Evolutionary conservation across 2,329 filamentous ascomycete species (phyloP).

Genomic region (Fusarium sp.): DNA sequence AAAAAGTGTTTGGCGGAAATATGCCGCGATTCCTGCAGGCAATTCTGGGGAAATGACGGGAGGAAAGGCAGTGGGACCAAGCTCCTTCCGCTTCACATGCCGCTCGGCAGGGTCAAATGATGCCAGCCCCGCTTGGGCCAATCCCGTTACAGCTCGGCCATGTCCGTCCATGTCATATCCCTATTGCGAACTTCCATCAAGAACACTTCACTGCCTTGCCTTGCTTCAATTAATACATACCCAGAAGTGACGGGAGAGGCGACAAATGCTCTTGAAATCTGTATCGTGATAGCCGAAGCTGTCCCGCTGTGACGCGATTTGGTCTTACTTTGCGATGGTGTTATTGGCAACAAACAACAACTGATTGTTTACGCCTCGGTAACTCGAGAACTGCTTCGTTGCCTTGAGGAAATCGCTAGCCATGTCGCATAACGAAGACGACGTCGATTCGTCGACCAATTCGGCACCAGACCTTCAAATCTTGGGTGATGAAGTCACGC

Average conservation of each 20-base stretch:
- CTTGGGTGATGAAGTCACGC: conserved; percentile 77
- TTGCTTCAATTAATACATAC: not conserved
- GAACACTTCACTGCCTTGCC: not conserved
- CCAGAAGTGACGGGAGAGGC: conserved; percentile 17
- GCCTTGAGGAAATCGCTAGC: conserved; percentile 11
- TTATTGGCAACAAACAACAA: conserved; percentile 29
- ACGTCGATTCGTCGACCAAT: conserved; percentile 49
- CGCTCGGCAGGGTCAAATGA: conserved; percentile 37
- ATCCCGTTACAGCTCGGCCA: conserved; percentile 41
- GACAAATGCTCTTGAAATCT: conserved; percentile 26
- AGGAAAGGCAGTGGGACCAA: conserved; percentile 34
- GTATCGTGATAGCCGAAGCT: conserved; percentile 13
- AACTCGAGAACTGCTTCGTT: conserved; percentile 5
- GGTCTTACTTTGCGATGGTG: conserved; percentile 37
- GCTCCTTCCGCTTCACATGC: conserved; percentile 47
- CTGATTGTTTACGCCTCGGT: conserved; percentile 34
- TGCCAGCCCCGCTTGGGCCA: conserved; percentile 42
- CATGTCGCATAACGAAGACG: conserved; percentile 52
- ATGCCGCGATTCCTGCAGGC: conserved; percentile 24
- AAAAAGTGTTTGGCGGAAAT: conserved; percentile 34
- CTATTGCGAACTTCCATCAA: conserved; percentile 12
- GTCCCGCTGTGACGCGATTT: conserved; percentile 20
- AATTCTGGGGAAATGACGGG: conserved; percentile 38
- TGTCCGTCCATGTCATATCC: conserved; percentile 3
- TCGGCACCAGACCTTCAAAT: conserved; percentile 83